phyloP scores from a whole-genome alignment of 1,284 basidiomycete genomes.

The Microbotryomycetes sp. region DNA sequence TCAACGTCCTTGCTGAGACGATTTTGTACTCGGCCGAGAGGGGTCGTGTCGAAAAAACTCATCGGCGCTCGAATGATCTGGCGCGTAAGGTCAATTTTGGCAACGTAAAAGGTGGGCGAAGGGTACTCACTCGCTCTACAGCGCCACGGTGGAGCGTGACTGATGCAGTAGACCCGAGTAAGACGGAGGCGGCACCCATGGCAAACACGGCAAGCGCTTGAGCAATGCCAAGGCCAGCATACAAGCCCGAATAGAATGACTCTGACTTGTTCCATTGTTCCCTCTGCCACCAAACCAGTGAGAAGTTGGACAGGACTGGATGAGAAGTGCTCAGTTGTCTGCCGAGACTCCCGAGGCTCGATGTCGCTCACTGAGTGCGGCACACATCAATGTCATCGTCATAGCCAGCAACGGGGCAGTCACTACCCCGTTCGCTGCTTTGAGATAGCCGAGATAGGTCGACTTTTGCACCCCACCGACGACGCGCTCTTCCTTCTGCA shows the following conservation, averaged over 20 bases:
- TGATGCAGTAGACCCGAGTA: conserved; percentile 31
- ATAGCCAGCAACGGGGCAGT: conserved; percentile 54
- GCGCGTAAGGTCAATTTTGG: conserved; percentile 43
- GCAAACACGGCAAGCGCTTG: conserved; percentile 55
- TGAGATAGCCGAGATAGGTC: conserved; percentile 60
- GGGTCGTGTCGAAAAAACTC: conserved; percentile 61
- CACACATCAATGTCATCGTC: conserved; percentile 54
- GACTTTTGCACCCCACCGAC: conserved; percentile 19
- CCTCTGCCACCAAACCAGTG: conserved; percentile 24
- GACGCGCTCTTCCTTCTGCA: conserved; percentile 42
- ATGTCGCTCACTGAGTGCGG: conserved; percentile 40
- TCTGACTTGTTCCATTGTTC: conserved; percentile 31
- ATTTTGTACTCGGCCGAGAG: conserved; percentile 57
- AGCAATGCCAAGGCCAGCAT: conserved; percentile 55
- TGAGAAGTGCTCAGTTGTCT: conserved; percentile 35
- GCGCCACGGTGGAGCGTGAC: conserved; percentile 44
- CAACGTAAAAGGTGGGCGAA: conserved; percentile 40
- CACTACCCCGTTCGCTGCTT: conserved; percentile 53
- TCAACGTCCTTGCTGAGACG: conserved; percentile 39
- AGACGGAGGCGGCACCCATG: conserved; percentile 36
- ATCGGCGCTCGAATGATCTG: conserved; percentile 61
- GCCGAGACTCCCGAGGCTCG: not conserved
- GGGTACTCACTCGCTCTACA: conserved; percentile 50
- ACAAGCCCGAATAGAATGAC: conserved; percentile 62
- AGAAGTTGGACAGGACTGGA: conserved; percentile 16